A percentile compares a stretch with the other conserved stretches of the same genome.
These are phyloP conservation scores for Botrytis hyacinthi DNA, from an alignment of 2,329 filamentous ascomycete genomes.

Conservation along the genomic window DNA sequence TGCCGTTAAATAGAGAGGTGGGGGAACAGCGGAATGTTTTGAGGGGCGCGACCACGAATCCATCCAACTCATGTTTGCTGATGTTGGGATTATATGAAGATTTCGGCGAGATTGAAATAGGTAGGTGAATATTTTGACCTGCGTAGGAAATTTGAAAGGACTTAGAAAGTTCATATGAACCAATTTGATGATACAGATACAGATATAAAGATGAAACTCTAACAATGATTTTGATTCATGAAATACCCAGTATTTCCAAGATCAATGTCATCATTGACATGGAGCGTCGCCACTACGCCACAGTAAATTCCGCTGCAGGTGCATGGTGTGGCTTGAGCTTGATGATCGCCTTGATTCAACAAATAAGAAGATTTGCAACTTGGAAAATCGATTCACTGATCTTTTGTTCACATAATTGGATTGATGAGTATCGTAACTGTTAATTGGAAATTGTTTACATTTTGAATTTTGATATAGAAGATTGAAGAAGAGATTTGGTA, in stretches of 20 bases:
- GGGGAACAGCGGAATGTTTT: conserved; percentile 16
- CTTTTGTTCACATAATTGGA: not conserved
- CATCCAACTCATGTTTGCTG: conserved; percentile 21
- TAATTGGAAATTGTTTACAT: not conserved
- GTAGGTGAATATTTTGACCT: not conserved
- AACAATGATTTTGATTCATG: not conserved
- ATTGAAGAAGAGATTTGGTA: not conserved
- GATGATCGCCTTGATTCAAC: not conserved
- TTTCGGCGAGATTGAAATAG: not conserved
- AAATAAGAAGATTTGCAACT: not conserved
- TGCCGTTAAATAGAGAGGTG: conserved; percentile 19
- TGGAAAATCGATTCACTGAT: not conserved
- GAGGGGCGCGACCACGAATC: conserved; percentile 19
- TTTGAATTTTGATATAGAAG: not conserved
- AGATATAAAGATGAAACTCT: not conserved
- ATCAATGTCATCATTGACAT: conserved; percentile 14
- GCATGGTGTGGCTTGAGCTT: not conserved
- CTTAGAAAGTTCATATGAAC: not conserved
- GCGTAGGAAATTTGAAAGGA: not conserved
- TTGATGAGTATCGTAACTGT: not conserved
- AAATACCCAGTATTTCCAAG: not conserved
- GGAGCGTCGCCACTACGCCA: not conserved
- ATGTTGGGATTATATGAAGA: not conserved
- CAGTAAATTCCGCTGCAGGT: not conserved
- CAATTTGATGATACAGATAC: not conserved